Evolutionary conservation across 805 yeast genomes (phyloP).

Genomic region (Sugiyamaella floridensis): DNA sequence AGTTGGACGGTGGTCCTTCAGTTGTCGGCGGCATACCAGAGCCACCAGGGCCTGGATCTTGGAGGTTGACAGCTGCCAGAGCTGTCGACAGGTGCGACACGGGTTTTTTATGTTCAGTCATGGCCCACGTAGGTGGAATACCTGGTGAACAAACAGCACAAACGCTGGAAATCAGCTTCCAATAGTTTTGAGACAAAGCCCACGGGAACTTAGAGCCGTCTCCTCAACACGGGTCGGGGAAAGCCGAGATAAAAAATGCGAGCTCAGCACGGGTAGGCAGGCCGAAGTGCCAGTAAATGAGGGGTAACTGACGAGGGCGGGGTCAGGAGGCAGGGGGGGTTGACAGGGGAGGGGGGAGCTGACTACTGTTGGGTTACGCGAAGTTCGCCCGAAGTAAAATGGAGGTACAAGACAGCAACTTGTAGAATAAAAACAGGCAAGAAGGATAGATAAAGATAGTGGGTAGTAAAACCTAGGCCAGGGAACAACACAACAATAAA

Average conservation of each 20-base stretch:
- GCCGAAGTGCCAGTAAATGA: not conserved
- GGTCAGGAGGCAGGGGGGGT: not conserved
- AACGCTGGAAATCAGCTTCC: no score
- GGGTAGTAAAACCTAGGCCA: no score
- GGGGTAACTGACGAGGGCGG: not conserved
- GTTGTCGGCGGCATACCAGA: not conserved
- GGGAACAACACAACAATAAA: no score
- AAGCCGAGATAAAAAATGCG: not conserved
- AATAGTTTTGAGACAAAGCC: not conserved
- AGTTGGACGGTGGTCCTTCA: constrained; percentile 4
- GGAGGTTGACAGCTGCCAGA: constrained; percentile 24
- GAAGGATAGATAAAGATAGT: no score
- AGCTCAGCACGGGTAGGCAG: not conserved
- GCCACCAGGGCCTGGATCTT: constrained; percentile 9
- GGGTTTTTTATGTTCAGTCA: constrained; percentile 16
- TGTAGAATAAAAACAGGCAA: no score
- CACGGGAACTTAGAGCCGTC: not conserved
- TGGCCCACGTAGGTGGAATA: not conserved
- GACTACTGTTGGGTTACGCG: not conserved
- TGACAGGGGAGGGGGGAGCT: no score
- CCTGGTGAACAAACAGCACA: no score
- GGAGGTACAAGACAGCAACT: no score
- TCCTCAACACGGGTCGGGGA: not conserved
- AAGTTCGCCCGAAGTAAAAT: not conserved
- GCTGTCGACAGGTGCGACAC: constrained; percentile 28